These are phyloP conservation scores for Prunus mira DNA, from an alignment of 306 rosid genomes.

Conservation along the genomic window DNA sequence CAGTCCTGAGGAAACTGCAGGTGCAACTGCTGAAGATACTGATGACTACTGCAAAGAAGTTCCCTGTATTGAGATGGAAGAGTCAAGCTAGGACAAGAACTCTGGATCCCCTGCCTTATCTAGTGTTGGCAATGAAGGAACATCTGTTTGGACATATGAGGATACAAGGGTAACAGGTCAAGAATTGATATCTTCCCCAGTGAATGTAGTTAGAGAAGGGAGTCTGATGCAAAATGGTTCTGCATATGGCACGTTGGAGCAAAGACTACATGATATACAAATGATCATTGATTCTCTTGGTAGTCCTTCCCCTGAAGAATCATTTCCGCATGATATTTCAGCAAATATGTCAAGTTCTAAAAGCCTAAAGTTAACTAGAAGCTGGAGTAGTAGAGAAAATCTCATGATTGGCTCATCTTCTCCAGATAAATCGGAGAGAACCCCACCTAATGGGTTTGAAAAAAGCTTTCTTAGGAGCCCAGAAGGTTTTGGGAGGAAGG, in stretches of 20 bases:
- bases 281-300: slow-evolving; percentile 32
- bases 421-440: slow-evolving; percentile 53
- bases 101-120: slow-evolving; percentile 33
- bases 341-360: slow-evolving; percentile 40
- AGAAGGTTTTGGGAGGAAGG: slow-evolving; percentile 52
- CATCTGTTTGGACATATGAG: slow-evolving; percentile 23
- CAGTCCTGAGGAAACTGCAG: slow-evolving; percentile 25
- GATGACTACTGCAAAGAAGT: slow-evolving; percentile 89
- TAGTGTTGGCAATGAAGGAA: slow-evolving; percentile 35
- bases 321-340: slow-evolving; percentile 33
- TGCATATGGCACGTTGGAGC: slow-evolving; percentile 36
- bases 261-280: slow-evolving; percentile 35
- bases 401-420: slow-evolving; percentile 45
- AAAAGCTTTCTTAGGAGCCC: slow-evolving; percentile 86
- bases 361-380: slow-evolving; percentile 55
- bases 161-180: slow-evolving; percentile 39
- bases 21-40: slow-evolving; percentile 37
- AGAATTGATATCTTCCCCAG: slow-evolving; percentile 40
- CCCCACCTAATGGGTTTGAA: slow-evolving; percentile 68
- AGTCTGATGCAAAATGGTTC: slow-evolving; percentile 39
- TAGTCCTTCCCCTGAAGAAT: slow-evolving; percentile 36
- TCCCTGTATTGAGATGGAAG: slow-evolving; percentile 70
- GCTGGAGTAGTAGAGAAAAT: slow-evolving; percentile 77
- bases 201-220: slow-evolving; percentile 44
- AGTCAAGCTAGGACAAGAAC: slow-evolving; percentile 42